A percentile compares a stretch with the other conserved stretches of the same genome.
phyloP scores from a whole-genome alignment of 2,329 filamentous ascomycete genomes.

The Neospermospora avenae region DNA sequence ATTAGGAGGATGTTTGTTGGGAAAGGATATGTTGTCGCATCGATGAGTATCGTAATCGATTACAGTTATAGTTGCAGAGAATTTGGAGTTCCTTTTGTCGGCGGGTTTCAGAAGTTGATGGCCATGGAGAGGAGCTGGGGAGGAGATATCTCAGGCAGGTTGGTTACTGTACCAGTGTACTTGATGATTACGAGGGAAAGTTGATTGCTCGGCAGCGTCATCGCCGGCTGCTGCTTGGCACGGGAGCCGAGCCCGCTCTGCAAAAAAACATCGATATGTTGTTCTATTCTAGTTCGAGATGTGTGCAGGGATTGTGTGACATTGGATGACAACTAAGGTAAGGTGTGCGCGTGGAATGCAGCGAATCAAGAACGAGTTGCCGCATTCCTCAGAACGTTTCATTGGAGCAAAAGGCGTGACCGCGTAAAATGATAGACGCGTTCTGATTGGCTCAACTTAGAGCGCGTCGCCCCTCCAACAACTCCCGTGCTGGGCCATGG shows the following conservation, averaged over 20 bases:
- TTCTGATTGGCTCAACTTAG: neutral
- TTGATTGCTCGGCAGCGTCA: slow-evolving; percentile 2
- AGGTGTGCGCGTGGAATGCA: no score
- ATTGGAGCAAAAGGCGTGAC: neutral
- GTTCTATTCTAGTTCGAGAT: neutral
- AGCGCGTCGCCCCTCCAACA: slow-evolving; percentile 2
- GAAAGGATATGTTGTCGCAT: neutral
- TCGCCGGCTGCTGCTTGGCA: neutral
- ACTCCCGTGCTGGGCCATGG: neutral
- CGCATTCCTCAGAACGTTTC: neutral
- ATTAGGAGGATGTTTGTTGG: neutral
- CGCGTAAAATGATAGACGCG: neutral
- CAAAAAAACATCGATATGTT: neutral
- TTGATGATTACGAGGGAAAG: slow-evolving; percentile 2
- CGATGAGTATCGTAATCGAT: neutral
- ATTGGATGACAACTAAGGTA: no score
- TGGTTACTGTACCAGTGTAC: neutral
- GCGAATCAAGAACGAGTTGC: neutral
- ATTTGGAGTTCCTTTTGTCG: neutral
- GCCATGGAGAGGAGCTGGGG: no score
- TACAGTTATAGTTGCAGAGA: neutral
- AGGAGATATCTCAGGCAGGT: no score
- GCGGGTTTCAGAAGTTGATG: neutral
- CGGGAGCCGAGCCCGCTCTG: neutral
- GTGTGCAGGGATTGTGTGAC: neutral